Evolutionary conservation across 805 yeast species (phyloP).

Genomic region (Candida broadrunensis): DNA sequence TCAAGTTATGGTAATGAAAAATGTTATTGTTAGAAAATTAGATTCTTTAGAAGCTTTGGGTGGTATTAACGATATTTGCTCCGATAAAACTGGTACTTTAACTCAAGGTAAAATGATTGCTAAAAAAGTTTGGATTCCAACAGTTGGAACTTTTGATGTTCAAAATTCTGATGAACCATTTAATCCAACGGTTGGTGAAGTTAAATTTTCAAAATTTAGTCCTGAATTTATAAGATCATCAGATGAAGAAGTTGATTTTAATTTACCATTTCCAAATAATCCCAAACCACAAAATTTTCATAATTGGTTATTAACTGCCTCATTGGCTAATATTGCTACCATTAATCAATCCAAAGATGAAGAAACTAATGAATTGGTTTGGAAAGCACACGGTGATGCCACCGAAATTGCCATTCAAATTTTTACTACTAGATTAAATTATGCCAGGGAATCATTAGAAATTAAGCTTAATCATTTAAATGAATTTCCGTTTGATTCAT

Average conservation of each 20-base stretch:
- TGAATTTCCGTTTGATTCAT: constrained; percentile 75
- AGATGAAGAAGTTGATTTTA: constrained; percentile 39
- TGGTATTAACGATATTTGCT: constrained; percentile 37
- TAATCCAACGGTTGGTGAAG: constrained; percentile 41
- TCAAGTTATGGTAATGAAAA: constrained; percentile 32
- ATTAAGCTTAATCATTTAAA: constrained; percentile 42
- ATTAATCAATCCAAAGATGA: constrained; percentile 27
- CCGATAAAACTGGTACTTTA: constrained; percentile 40
- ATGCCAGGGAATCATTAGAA: constrained; percentile 43
- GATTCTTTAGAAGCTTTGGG: constrained; percentile 39
- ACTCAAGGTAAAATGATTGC: constrained; percentile 40
- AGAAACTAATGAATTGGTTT: constrained; percentile 24
- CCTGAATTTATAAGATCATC: constrained; percentile 26
- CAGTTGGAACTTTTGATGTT: constrained; percentile 29
- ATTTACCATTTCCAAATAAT: constrained; percentile 19
- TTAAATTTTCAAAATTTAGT: constrained; percentile 23
- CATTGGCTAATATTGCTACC: constrained; percentile 41
- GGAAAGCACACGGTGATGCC: constrained; percentile 69
- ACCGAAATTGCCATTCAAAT: constrained; percentile 88
- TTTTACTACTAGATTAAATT: constrained; percentile 57
- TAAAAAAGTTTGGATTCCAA: constrained; percentile 33
- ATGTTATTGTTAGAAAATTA: constrained; percentile 35
- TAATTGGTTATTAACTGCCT: constrained; percentile 30
- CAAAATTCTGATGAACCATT: constrained; percentile 32
- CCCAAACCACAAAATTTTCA: constrained; percentile 17